Base-by-base conservation (phyloP, 768 basidiomycete genomes). In the Collybia nuda region DNA sequence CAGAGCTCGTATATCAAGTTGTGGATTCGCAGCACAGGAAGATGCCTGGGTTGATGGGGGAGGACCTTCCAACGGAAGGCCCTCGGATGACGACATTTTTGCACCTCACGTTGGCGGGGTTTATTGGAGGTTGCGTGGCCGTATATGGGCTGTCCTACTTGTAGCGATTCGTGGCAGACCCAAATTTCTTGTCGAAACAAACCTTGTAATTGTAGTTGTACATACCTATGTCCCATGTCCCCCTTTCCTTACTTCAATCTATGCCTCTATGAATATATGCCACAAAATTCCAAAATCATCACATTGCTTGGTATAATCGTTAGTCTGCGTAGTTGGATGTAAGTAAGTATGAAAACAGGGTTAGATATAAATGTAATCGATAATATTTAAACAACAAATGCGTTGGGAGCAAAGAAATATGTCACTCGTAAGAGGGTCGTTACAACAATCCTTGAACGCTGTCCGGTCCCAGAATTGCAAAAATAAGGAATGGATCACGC, bases 1-100 rank as follows among this genome's bases (percentile, higher is more conserved):
- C 51, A 24, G 52, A 46, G 7, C 56, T 59, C 21, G 72, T 73
- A 35, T 44, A 60, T 32, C 56, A 67, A 19, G 23, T 69, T 28
- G 35, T 66, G 2, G 62, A 61, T 35, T 36, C 61, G 35, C 55
- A 63, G 22, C 62, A 67, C 22, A 41, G 49, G 42, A 45, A 49
- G 43, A 54, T 62, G 55, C 62, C 63, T 8, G 62, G 62, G 9
- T 17, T 37, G 5, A 50, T 62, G 43, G 32, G 32, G 7, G 56
- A 40, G 44, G 49, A 56, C 29, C 23, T 26, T 15, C 4, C 42
- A 18, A 28, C 47, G 40, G 53, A 56, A 21, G 52, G 51, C 17
- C 53, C 58, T 11, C 51, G 41, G 28, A 48, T 55, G 46, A 51
- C 51, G 17, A 60, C 59, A 1, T 49, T 51, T 40, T 23, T 55